These are phyloP conservation scores for Rhizoclosmatium sp. DNA, from an alignment of 192 early-diverging fungal species.

Conservation along the genomic window DNA sequence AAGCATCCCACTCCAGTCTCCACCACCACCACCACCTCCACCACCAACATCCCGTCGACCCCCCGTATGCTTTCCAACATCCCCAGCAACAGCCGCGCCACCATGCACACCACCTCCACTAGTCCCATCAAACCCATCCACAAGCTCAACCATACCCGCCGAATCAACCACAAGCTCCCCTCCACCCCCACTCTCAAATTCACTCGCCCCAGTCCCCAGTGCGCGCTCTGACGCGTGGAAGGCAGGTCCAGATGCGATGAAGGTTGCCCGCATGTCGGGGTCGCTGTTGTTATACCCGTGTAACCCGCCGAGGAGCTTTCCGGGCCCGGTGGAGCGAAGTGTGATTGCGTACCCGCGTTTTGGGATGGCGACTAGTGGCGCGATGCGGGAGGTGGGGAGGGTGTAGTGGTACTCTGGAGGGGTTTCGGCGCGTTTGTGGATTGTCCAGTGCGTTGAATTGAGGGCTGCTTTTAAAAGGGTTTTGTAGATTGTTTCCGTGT, in stretches of 20 bases:
- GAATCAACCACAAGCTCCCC: neutral
- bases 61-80: neutral
- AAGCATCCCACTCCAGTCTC: neutral
- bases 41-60: neutral
- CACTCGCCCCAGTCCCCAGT: slow-evolving; percentile 83
- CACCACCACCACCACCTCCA: neutral
- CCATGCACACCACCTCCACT: neutral
- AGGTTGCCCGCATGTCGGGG: slow-evolving; percentile 86
- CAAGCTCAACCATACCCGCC: neutral
- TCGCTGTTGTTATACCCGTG: slow-evolving; percentile 87
- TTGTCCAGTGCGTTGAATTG: slow-evolving; percentile 43
- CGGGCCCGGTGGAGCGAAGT: neutral
- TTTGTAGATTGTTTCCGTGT: slow-evolving; percentile 41
- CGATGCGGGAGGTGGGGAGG: slow-evolving; percentile 63
- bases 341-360: slow-evolving; percentile 46
- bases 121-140: slow-evolving; percentile 13
- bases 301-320: slow-evolving; percentile 41
- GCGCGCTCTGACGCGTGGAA: slow-evolving; percentile 78
- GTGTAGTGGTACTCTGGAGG: slow-evolving; percentile 78
- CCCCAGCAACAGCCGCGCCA: slow-evolving; percentile 29
- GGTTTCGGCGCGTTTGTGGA: slow-evolving; percentile 75
- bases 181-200: neutral
- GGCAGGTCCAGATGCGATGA: slow-evolving; percentile 81
- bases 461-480: slow-evolving; percentile 53
- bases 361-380: slow-evolving; percentile 76